Percentiles rank a stretch among this genome's conserved stretches.
phyloP scores from a whole-genome alignment of 2,329 filamentous ascomycete genomes.

The Teratosphaeria viscida region DNA sequence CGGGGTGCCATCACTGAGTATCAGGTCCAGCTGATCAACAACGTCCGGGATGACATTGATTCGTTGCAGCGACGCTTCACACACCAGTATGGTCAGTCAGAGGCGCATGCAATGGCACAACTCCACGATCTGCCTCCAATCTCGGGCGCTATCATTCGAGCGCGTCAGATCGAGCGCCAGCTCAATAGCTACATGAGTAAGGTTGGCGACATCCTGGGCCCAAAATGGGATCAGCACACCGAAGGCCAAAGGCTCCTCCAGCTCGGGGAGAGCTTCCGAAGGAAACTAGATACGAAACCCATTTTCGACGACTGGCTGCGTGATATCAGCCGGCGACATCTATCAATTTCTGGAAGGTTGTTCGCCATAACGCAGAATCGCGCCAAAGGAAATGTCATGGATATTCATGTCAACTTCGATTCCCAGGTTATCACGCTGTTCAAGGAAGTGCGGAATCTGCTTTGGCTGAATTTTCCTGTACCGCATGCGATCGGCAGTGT shows the following conservation, averaged over 20 bases:
- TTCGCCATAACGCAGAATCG: slow-evolving; percentile 84
- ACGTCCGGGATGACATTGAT: slow-evolving; percentile 92
- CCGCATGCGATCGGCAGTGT: slow-evolving; percentile 91
- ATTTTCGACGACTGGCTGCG: slow-evolving; percentile 95
- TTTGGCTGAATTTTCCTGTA: slow-evolving; percentile 89
- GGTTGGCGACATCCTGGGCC: slow-evolving; percentile 93
- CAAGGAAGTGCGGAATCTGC: slow-evolving; percentile 93
- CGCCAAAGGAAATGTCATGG: slow-evolving; percentile 78
- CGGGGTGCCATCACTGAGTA: slow-evolving; percentile 96
- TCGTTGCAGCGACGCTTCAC: slow-evolving; percentile 94
- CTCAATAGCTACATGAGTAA: slow-evolving; percentile 96
- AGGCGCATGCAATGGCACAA: slow-evolving; percentile 96
- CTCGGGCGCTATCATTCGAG: slow-evolving; percentile 95
- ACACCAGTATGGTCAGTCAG: slow-evolving; percentile 95
- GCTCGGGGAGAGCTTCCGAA: slow-evolving; percentile 87
- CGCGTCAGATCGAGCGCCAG: slow-evolving; percentile 91
- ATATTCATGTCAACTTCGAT: slow-evolving; percentile 92
- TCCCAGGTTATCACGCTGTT: slow-evolving; percentile 94
- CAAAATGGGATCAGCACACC: slow-evolving; percentile 86
- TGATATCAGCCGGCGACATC: slow-evolving; percentile 77
- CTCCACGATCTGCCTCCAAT: slow-evolving; percentile 91
- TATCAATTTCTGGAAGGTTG: slow-evolving; percentile 82
- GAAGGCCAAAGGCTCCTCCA: slow-evolving; percentile 89
- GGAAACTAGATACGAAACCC: slow-evolving; percentile 86
- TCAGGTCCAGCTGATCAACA: slow-evolving; percentile 94